A percentile compares a stretch with the other conserved stretches of the same genome.
Conservation (phyloP, 192 early-diverging fungal genomes). For the Jimgerdemannia lactiflua region DNA sequence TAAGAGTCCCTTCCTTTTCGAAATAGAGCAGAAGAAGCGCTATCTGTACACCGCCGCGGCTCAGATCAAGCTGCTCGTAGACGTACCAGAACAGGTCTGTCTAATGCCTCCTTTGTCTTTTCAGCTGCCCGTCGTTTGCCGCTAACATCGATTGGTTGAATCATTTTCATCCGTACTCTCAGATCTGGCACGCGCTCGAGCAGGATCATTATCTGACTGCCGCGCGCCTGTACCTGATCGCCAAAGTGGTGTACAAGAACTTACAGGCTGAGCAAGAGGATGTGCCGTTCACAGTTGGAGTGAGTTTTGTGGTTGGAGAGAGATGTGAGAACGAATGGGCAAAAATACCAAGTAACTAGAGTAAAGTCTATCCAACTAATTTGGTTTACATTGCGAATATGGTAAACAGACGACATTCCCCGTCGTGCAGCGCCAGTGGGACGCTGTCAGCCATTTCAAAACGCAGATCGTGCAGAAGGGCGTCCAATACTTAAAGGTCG, state of each 20-base stretch:
- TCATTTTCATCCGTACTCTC: background rate
- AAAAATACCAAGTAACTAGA: conserved; percentile 5
- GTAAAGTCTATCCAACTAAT: too few species aligned
- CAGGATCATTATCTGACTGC: conserved; percentile 66
- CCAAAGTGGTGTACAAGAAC: conserved; percentile 65
- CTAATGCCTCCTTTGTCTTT: too few species aligned
- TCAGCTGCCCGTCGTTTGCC: background rate
- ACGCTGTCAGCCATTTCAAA: conserved; percentile 73
- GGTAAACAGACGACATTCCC: conserved; percentile 64
- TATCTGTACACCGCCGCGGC: conserved; percentile 68
- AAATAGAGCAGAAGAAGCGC: conserved; percentile 51
- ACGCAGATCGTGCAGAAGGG: conserved; percentile 72
- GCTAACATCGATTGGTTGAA: background rate
- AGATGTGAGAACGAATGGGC: conserved; percentile 6
- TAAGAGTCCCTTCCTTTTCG: background rate
- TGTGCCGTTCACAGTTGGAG: conserved; percentile 14
- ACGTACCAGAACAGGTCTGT: conserved; percentile 83
- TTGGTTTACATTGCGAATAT: conserved; percentile 3
- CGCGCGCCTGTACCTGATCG: conserved; percentile 64
- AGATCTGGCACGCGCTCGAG: conserved; percentile 86
- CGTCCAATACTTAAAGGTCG: conserved; percentile 40
- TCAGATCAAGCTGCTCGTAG: conserved; percentile 79
- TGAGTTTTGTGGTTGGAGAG: too few species aligned
- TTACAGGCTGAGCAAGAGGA: conserved; percentile 52
- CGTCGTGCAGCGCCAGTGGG: conserved; percentile 81